Conservation (phyloP, 2,329 filamentous ascomycete species). For the Ophiosphaerella herpotricha region DNA sequence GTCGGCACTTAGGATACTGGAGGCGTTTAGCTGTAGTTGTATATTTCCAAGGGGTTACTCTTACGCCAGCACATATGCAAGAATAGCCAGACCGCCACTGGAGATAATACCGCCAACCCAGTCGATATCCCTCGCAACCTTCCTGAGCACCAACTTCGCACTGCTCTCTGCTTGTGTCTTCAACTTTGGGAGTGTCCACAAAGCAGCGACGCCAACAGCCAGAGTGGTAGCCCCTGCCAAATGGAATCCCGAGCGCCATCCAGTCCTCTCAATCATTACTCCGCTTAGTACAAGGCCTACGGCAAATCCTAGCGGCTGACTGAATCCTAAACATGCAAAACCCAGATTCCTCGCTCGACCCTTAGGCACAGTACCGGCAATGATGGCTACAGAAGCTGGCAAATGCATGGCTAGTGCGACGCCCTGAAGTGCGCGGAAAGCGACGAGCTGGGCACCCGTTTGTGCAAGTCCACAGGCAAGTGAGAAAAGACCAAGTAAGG, state of each 20-base stretch:
- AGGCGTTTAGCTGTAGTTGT: slow-evolving; percentile 7
- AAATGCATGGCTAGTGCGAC: slow-evolving; percentile 54
- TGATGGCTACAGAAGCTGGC: slow-evolving; percentile 54
- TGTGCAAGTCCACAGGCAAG: slow-evolving; percentile 53
- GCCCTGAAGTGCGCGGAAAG: slow-evolving; percentile 54
- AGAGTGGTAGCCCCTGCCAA: slow-evolving; percentile 38
- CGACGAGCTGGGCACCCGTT: slow-evolving; percentile 50
- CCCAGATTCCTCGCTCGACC: slow-evolving; percentile 39
- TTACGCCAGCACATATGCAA: slow-evolving; percentile 33
- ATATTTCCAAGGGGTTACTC: slow-evolving; percentile 1
- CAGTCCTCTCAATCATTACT: slow-evolving; percentile 52
- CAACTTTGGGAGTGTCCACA: slow-evolving; percentile 29
- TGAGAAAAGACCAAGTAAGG: slow-evolving; percentile 50
- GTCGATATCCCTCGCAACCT: slow-evolving; percentile 29
- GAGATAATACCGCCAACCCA: slow-evolving; percentile 36
- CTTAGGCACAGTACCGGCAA: slow-evolving; percentile 36
- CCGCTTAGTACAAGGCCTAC: slow-evolving; percentile 58
- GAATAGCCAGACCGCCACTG: slow-evolving; percentile 25
- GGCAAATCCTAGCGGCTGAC: slow-evolving; percentile 56
- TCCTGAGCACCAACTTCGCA: slow-evolving; percentile 7
- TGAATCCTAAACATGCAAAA: slow-evolving; percentile 50
- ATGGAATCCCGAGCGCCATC: slow-evolving; percentile 57
- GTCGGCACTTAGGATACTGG: slow-evolving; percentile 30
- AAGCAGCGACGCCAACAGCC: slow-evolving; percentile 42
- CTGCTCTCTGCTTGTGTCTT: slow-evolving; percentile 8